Evolutionary conservation across 305 asterid genomes (phyloP), one percentile per base, ranked within the genome.

Genomic region (Petunia hybrid): DNA sequence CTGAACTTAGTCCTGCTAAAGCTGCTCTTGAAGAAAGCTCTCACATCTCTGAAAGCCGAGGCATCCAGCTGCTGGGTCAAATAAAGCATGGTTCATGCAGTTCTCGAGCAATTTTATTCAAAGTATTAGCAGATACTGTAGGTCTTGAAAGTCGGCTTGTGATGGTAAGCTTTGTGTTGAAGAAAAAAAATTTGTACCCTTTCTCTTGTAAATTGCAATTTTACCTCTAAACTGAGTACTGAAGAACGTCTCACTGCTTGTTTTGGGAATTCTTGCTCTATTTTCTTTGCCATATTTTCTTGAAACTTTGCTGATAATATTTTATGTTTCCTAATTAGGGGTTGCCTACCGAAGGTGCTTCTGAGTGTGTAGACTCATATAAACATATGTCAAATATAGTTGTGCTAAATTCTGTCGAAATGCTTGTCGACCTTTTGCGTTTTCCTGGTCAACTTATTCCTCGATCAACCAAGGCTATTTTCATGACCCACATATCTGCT

Each of bases 391-490:
- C 99, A 81, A 98, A 91, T 71, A 73, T 94, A 84, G 97, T 97
- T 81, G 92, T 92, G 71, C 82, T 94, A 87, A 97, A 94, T 87
- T 94, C 99, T 74, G 89, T 91, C 81, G 99, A 94, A 84, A 85
- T 94, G 66, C 87, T 97, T 82, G 98, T 97, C 45, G 98, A 97
- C 87, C 91, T 97, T 80, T 93, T 92, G 93, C 94, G 99, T 82
- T 94, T 89, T 91, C 99, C 99, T 87, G 99, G 99, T 85, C 98
- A 95, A 88, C 91, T 97, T 69, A 91, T 97, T 70, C 98, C 99
- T 13, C 94, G 89, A 78, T 91, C 99, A 71, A 88, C 95, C 77
- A 97, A 92, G 88, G 98, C 99, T 80, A 90, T 97, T 80, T 95
- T 88, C 87, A 91, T 95, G 97, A 91, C 97, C 84, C 99, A 95